Evolutionary conservation across 805 yeast species (phyloP), one percentile per base, ranked within the genome.

Genomic region (Scheffersomyces stipitis): DNA sequence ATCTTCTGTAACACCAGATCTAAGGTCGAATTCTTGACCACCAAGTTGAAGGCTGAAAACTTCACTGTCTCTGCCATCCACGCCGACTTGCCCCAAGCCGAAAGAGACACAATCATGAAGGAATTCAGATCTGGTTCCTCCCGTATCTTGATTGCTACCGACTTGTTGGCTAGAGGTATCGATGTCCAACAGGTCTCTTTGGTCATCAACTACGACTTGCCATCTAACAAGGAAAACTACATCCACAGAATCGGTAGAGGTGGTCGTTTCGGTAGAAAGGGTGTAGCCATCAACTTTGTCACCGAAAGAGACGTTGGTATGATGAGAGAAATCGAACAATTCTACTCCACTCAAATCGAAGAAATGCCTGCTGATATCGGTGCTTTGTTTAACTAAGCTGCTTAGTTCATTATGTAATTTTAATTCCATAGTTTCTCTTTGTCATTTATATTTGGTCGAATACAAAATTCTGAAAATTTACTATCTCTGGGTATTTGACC

Each of bases 231-330:
- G 61, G 98, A 91, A 67, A 91, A 91, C 76, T 91, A 91, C 66
- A 83, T 91, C 58, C 99, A 91, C 74, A 80, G 99, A 69, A 91
- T 91, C 51, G 99, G 99, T 65, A 83, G 99, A 67, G 89, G 96
- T 51, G 99, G 98, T 48, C 82, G 99, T 63, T 91, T 91, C 73
- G 99, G 99, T 53, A 82, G 99, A 69, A 91, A 90, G 75, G 99
- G 96, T 75, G 95, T 86, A 56, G 97, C 99, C 41, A 87, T 91
- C 66, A 93, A 90, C 75, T 85, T 93, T 54, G 82, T 89, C 56
- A 88, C 97, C 40, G 74, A 72, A 49, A 83, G 82, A 34, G 98
- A 93, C 64, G 75, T 74, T 47, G 76, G 73, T 36, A 78, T 76
- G 60, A 74, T 91, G 73, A 77, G 81, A 60, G 96, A 82, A 49